Base-by-base conservation (phyloP, 345 rosid genomes). In the Toxicodendron radicans region DNA sequence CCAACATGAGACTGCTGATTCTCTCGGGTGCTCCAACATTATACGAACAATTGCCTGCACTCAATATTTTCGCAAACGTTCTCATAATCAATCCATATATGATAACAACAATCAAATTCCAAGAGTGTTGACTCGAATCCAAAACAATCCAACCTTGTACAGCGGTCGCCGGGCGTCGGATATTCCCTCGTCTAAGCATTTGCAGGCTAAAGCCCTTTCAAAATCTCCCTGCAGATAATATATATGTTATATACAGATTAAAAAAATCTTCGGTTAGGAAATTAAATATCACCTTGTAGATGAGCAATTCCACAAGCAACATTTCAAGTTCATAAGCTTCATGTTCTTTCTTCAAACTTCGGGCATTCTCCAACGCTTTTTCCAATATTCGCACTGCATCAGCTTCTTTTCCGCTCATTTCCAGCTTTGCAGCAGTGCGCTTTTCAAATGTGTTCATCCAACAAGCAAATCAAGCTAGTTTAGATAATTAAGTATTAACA, bases 301-400 rank as follows among this genome's bases (percentile, higher is more conserved):
- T 89, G 64, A 78, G 74, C 88, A 87, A 72, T 83, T 91, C 95
- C 10, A 79, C 87, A 49, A 87, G 87, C 79, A 89, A 64, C 91
- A 87, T 87, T 56, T 83, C 88, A 75, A 84, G 73, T 78, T 89
- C 93, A 67, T 87, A 91, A 60, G 82, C 86, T 73, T 87, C 93
- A 56, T 83, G 93, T 18, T 73, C 51, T 75, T 58, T 80, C 7
- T 59, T 66, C 51, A 78, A 66, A 7, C 3, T 10, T 62, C 10
- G 57, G 35, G 87, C 85, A 58, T 60, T 75, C 74, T 71, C 16
- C 69, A 81, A 57, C 65, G 80, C 86, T 7, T 58, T 73, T 59
- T 73, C 69, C 0, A 85, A 77, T 54, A 72, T 68, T 75, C 49
- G 33, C 10, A 75, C 83, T 16, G 88, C 91, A 66, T 65, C 84